Percentiles rank a stretch among this genome's conserved stretches.
Evolutionary conservation across 768 basidiomycete genomes (phyloP).

Genomic region (Russula sp.): DNA sequence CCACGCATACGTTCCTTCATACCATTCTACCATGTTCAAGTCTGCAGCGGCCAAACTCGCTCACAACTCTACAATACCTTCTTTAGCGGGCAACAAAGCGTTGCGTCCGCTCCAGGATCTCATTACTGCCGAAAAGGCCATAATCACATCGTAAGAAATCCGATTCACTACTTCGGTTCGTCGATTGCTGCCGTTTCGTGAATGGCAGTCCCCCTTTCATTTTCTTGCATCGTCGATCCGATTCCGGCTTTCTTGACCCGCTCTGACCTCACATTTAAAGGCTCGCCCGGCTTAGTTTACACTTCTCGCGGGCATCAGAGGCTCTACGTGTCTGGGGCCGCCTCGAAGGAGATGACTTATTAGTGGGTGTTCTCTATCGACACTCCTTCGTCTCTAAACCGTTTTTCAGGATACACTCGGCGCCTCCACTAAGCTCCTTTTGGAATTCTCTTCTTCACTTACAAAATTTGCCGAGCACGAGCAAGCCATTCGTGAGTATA

Average conservation of each 20-base stretch:
- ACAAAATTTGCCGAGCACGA: slow-evolving; percentile 65
- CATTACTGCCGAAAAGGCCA: slow-evolving; percentile 81
- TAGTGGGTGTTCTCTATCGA: slow-evolving; percentile 37
- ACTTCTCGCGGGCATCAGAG: slow-evolving; percentile 64
- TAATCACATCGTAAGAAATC: slow-evolving; percentile 58
- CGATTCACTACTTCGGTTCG: not conserved
- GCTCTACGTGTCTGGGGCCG: slow-evolving; percentile 64
- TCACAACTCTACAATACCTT: slow-evolving; percentile 79
- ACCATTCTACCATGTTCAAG: slow-evolving; percentile 53
- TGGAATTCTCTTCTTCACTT: slow-evolving; percentile 60
- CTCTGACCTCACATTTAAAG: slow-evolving; percentile 29
- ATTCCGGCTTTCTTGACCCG: not conserved
- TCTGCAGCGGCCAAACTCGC: slow-evolving; percentile 76
- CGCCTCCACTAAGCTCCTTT: slow-evolving; percentile 59
- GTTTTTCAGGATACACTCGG: slow-evolving; percentile 58
- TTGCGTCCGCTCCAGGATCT: slow-evolving; percentile 78
- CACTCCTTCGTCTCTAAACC: not conserved
- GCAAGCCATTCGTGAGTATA: slow-evolving; percentile 55
- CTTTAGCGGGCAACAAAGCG: slow-evolving; percentile 66
- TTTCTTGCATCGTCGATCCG: not conserved
- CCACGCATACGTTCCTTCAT: not conserved
- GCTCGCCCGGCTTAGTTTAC: slow-evolving; percentile 56
- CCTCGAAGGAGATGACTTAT: slow-evolving; percentile 79
- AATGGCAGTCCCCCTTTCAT: not conserved
- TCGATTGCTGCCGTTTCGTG: not conserved